These are phyloP conservation scores for Reticulascus tulasneorum DNA, from an alignment of 2,329 filamentous ascomycete genomes.

Conservation along the genomic window DNA sequence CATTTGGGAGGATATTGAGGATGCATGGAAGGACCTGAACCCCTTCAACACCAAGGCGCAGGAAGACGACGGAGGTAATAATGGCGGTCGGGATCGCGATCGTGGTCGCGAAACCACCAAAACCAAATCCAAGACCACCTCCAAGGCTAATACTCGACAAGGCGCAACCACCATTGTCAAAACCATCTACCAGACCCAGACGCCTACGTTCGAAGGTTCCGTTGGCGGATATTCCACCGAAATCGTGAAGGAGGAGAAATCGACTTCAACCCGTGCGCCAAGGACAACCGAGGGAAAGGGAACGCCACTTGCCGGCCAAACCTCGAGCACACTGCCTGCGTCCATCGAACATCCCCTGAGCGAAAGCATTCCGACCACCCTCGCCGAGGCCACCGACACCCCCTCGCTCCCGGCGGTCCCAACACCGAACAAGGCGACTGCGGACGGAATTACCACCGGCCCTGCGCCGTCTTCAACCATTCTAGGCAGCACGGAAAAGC, in stretches of 20 bases:
- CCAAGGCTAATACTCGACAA: conserved; percentile 12
- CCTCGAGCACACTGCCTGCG: too few species aligned
- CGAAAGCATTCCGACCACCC: conserved; percentile 14
- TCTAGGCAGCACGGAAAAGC: conserved; percentile 8
- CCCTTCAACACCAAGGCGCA: conserved; percentile 3
- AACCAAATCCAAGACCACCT: too few species aligned
- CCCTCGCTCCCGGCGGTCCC: conserved; percentile 23
- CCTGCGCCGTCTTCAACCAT: conserved; percentile 16
- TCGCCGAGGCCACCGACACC: conserved; percentile 22
- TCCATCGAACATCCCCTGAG: conserved; percentile 21
- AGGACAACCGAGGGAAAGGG: too few species aligned
- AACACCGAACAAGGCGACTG: conserved; percentile 23
- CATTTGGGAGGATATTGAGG: conserved; percentile 11
- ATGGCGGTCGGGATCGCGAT: conserved; percentile 7
- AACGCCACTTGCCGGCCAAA: too few species aligned
- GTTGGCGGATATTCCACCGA: conserved; percentile 39
- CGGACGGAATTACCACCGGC: conserved; percentile 15
- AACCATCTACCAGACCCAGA: conserved; percentile 39
- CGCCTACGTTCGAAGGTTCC: conserved; percentile 35
- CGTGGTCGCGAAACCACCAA: conserved; percentile 3
- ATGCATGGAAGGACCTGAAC: conserved; percentile 7
- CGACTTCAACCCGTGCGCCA: conserved; percentile 1
- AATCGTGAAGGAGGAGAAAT: conserved; percentile 19
- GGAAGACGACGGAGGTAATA: conserved; percentile 11
- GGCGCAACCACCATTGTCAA: conserved; percentile 23